Evolutionary conservation across 2,329 filamentous ascomycete species (phyloP).

Genomic region (Phialocephala subalpina): DNA sequence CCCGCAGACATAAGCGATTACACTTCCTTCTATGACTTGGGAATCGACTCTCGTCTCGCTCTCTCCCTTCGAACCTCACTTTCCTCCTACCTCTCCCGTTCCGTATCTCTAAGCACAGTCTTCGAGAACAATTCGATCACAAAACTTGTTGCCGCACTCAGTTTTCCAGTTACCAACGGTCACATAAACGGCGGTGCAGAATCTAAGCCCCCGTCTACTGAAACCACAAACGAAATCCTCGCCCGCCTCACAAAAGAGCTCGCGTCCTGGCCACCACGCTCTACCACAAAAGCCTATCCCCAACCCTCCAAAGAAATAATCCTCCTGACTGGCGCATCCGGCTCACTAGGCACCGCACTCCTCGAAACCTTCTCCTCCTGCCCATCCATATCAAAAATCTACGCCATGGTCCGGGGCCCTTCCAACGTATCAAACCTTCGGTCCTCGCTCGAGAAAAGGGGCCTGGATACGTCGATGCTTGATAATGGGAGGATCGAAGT

Average conservation of each 20-base stretch:
- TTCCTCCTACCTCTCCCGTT: slow-evolving; percentile 32
- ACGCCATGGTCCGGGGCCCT: slow-evolving; percentile 38
- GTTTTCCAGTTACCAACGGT: slow-evolving; percentile 14
- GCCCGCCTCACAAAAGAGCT: slow-evolving; percentile 37
- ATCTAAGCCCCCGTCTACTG: slow-evolving; percentile 11
- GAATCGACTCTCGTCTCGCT: slow-evolving; percentile 39
- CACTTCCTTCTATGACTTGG: slow-evolving; percentile 39
- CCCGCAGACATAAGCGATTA: slow-evolving; percentile 31
- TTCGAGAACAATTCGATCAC: slow-evolving; percentile 42
- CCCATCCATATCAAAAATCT: slow-evolving; percentile 34
- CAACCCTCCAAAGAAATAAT: slow-evolving; percentile 31
- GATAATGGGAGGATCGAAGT: slow-evolving; percentile 32
- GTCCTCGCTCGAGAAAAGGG: slow-evolving; percentile 25
- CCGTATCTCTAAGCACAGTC: slow-evolving; percentile 41
- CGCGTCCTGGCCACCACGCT: slow-evolving; percentile 32
- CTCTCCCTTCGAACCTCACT: slow-evolving; percentile 38
- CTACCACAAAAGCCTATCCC: slow-evolving; percentile 14
- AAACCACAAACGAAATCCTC: slow-evolving; percentile 36
- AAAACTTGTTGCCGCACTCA: slow-evolving; percentile 32
- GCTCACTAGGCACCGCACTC: slow-evolving; percentile 39
- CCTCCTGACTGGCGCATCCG: slow-evolving; percentile 39
- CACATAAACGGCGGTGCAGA: slow-evolving; percentile 1
- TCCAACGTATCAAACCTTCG: slow-evolving; percentile 30
- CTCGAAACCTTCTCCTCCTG: slow-evolving; percentile 31
- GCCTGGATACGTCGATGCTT: slow-evolving; percentile 35